Evolutionary conservation across 2,329 filamentous ascomycete species (phyloP).

Genomic region (Fusarium sp.): DNA sequence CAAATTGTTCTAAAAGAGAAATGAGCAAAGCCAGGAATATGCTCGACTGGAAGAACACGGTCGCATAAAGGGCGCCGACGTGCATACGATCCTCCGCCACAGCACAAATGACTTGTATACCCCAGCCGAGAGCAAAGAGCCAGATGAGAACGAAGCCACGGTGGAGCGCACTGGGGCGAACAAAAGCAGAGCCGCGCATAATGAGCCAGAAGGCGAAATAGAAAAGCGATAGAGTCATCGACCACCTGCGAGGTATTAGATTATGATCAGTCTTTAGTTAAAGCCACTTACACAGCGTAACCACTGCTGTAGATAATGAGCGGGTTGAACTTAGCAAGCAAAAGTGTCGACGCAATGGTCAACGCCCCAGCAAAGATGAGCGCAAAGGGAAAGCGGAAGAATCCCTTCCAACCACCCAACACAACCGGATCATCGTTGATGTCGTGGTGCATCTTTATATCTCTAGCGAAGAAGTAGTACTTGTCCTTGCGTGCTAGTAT

Average conservation of each 20-base stretch:
- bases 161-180: constrained; percentile 88
- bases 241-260: constrained; percentile 69
- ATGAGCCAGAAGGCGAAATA: constrained; percentile 87
- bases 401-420: constrained; percentile 83
- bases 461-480: constrained; percentile 87
- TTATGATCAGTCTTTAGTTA: not conserved
- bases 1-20: constrained; percentile 84
- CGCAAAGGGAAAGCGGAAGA: constrained; percentile 87
- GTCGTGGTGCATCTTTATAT: constrained; percentile 67
- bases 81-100: constrained; percentile 82
- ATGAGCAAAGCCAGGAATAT: constrained; percentile 82
- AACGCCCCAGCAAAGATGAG: constrained; percentile 76
- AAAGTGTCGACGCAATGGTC: constrained; percentile 79
- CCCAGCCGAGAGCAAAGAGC: constrained; percentile 84
- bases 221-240: constrained; percentile 87
- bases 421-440: constrained; percentile 73
- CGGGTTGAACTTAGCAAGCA: constrained; percentile 88
- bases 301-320: constrained; percentile 91
- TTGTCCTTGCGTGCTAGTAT: constrained; percentile 80
- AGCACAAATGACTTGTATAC: constrained; percentile 78
- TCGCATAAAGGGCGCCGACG: constrained; percentile 82
- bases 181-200: constrained; percentile 81
- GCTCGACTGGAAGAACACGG: constrained; percentile 84
- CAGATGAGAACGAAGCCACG: constrained; percentile 86
- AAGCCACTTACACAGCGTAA: constrained; percentile 75